Base-by-base conservation (phyloP, 805 yeast species). In the Candida multigemmis region DNA sequence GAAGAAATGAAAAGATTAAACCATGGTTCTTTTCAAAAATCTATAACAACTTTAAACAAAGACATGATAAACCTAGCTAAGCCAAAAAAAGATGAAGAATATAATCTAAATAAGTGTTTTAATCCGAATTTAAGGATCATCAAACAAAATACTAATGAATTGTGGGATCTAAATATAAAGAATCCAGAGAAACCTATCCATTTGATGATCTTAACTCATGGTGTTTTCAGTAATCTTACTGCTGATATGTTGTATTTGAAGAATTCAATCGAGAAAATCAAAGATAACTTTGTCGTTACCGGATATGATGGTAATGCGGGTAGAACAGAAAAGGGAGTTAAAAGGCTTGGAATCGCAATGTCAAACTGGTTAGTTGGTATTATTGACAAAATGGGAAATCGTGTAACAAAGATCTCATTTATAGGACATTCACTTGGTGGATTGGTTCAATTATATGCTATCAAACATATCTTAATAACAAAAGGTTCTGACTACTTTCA, bases 361-460 rank as follows among this genome's bases (percentile, higher is more conserved):
- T 56, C 56, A 0, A 35, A 40, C 11, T 55, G 50, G 30, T 29
- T 59, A 3, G 36, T 52, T 12, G 38, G 38, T 5, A 30, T 50
- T 4, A 40, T 61, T 12, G 50, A 50, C 5, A 41, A 47, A 11
- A 23, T 35, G 11, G 39, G 34, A 5, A 35, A 40, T 12, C 33
- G 32, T 5, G 38, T 60, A 8, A 37, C 38, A 18, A 41, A 47
- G 22, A 49, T 62, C 3, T 60, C 67, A 14, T 62, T 62, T 27
- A 46, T 62, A 12, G 69, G 62, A 12, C 69, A 62, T 35, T 62
- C 68, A 0, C 33, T 62, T 4, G 69, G 69, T 6, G 69, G 69
- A 1, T 42, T 54, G 11, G 58, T 56, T 5, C 69, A 62, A 41
- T 38, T 60, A 18, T 61, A 53, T 31, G 61, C 66, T 4, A 48